These are phyloP conservation scores for Phoenix roebelenii DNA, from an alignment of 176 grass and related monocot genomes.

Conservation along the genomic window DNA sequence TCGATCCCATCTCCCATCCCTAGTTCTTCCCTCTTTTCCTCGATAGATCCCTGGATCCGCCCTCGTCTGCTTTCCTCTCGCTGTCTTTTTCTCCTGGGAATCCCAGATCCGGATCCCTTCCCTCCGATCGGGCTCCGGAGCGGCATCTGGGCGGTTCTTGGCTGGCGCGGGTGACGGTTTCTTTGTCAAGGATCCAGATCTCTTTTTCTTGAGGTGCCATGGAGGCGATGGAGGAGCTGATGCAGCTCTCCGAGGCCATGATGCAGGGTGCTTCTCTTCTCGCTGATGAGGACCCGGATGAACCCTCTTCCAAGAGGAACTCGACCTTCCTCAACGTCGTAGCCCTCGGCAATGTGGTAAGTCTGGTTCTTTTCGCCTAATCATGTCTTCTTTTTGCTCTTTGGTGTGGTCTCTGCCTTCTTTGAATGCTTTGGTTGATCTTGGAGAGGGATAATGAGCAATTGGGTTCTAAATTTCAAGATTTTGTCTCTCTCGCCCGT, in stretches of 20 bases:
- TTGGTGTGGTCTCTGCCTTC: too few species aligned
- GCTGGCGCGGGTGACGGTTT: too few species aligned
- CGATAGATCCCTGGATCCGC: background rate
- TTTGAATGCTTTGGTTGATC: too few species aligned
- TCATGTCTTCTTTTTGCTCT: background rate
- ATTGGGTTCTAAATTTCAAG: too few species aligned
- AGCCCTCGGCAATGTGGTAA: conserved; percentile 92
- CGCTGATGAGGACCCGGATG: conserved; percentile 77
- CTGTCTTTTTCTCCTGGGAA: too few species aligned
- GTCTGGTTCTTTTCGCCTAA: conserved; percentile 8
- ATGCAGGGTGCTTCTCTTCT: conserved; percentile 75
- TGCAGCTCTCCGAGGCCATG: conserved; percentile 77
- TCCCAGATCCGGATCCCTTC: too few species aligned
- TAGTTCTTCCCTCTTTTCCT: background rate
- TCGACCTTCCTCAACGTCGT: conserved; percentile 94
- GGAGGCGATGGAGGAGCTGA: conserved; percentile 92
- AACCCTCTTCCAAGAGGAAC: conserved; percentile 39
- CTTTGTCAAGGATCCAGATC: conserved; percentile 1
- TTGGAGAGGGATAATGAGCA: too few species aligned
- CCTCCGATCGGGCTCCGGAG: too few species aligned
- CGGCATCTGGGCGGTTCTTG: too few species aligned
- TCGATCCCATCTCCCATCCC: background rate
- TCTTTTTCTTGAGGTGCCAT: conserved; percentile 24
- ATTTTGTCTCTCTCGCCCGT: conserved; percentile 22
- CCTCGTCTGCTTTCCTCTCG: background rate